Evolutionary conservation across 495 filamentous ascomycete genomes (phyloP), one percentile per base, ranked within the genome.

Genomic region (Lichina pygmaea): DNA sequence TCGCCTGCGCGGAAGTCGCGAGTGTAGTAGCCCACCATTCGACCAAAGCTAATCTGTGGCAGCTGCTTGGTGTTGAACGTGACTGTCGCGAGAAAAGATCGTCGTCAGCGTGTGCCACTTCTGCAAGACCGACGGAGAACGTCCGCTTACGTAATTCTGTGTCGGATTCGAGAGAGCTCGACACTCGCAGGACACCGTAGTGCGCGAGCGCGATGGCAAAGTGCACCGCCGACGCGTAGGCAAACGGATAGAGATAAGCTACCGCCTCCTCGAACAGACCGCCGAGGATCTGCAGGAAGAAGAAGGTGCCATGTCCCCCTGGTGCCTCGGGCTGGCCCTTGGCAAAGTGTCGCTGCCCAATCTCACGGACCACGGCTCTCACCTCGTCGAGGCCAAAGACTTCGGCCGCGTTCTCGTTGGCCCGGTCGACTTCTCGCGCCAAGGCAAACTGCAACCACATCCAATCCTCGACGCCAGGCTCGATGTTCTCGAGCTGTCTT

Each of bases 251-350:
- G 34, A 99, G 68, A 59, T 86, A 94, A 13, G 77, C 71, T 46
- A 95, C 70, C 9, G 86, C 89, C 53, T 86, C 78, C 63, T 99
- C 89, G 53, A 93, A 99, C 76, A 94, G 78, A 52, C 89, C 89
- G 43, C 77, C 76, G 44, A 94, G 65, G 38, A 93, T 70, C 55
- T 92, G 79, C 44, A 95, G 69, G 56, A 85, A 79, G 63, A 99
- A 95, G 60, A 75, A 94, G 49, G 84, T 80, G 53, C 80, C 86
- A 53, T 82, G 86, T 46, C 75, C 76, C 42, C 78, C 78, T 47
- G 75, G 72, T 17, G 52, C 50, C n/a, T 68, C 70, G 37, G 68
- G 64, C 48, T 68, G 65, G 9, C 74, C 73, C 44, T 77, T 77
- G 38, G 70, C 66, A 57, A 95, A 97, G 53, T 91, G 81, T 51